Evolutionary conservation across 345 rosid species (phyloP).

Genomic region (Euphorbia lathyris): DNA sequence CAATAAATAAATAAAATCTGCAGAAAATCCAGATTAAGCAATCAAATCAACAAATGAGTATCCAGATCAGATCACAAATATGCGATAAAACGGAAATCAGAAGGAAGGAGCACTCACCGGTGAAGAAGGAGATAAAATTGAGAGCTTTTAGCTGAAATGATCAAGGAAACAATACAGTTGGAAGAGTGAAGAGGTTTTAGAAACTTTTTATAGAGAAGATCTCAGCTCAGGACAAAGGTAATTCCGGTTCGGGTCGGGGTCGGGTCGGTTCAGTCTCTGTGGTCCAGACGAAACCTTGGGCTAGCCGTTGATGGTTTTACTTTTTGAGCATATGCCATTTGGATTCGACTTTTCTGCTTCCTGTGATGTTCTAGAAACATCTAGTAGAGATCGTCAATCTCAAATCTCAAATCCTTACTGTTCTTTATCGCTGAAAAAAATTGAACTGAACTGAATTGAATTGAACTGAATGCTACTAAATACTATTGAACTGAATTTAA

Average conservation of each 20-base stretch:
- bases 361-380: not conserved
- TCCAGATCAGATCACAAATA: conserved; percentile 12
- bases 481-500: no score
- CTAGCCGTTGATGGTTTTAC: not conserved
- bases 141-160: not conserved
- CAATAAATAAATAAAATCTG: not conserved
- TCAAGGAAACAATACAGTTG: not conserved
- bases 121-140: not conserved
- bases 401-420: no score
- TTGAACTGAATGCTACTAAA: no score
- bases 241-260: no score
- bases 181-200: not conserved
- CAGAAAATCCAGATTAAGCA: conserved; percentile 1
- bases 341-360: not conserved
- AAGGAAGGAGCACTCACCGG: conserved; percentile 1
- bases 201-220: conserved; percentile 1
- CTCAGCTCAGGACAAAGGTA: no score
- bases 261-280: not conserved
- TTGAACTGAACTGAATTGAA: no score
- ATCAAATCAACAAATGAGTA: not conserved
- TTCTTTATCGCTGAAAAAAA: no score
- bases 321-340: not conserved
- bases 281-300: conserved; percentile 1
- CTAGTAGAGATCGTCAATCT: no score
- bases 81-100: conserved; percentile 1